Conservation (phyloP, 768 basidiomycete genomes). For the Clavulina sp. region DNA sequence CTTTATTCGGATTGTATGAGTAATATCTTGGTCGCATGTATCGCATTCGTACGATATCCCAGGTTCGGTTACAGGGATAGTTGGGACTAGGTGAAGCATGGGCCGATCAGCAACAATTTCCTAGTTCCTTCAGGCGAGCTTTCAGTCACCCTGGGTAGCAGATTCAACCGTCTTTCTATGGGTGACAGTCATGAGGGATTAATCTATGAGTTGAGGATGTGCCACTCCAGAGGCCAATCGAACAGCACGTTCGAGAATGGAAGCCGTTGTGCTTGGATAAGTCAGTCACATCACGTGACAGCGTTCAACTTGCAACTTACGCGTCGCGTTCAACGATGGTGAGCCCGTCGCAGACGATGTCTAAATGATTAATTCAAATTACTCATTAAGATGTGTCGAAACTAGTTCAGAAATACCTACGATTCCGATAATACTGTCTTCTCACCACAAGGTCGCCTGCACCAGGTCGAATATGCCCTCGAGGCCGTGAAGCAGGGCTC, state of each 20-base stretch:
- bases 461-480: slow-evolving; percentile 96
- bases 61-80: slow-evolving; percentile 30
- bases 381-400: too few species aligned
- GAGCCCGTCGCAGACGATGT: neutral
- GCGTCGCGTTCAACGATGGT: neutral
- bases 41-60: slow-evolving; percentile 76
- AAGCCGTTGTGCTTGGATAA: neutral
- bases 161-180: neutral
- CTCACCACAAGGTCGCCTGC: slow-evolving; percentile 89
- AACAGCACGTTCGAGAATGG: neutral
- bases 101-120: too few species aligned
- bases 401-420: slow-evolving; percentile 85
- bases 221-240: neutral
- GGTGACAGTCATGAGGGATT: neutral
- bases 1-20: slow-evolving; percentile 92
- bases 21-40: slow-evolving; percentile 69
- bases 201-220: neutral
- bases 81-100: neutral
- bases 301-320: neutral
- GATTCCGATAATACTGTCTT: slow-evolving; percentile 98
- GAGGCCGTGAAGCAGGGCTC: slow-evolving; percentile 99
- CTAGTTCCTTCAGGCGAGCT: neutral
- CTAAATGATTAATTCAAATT: neutral
- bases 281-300: neutral
- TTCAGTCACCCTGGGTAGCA: neutral